A percentile compares a stretch with the other conserved stretches of the same genome.
Evolutionary conservation across 1,284 basidiomycete species (phyloP).

Genomic region (Rhodotorula sp.): DNA sequence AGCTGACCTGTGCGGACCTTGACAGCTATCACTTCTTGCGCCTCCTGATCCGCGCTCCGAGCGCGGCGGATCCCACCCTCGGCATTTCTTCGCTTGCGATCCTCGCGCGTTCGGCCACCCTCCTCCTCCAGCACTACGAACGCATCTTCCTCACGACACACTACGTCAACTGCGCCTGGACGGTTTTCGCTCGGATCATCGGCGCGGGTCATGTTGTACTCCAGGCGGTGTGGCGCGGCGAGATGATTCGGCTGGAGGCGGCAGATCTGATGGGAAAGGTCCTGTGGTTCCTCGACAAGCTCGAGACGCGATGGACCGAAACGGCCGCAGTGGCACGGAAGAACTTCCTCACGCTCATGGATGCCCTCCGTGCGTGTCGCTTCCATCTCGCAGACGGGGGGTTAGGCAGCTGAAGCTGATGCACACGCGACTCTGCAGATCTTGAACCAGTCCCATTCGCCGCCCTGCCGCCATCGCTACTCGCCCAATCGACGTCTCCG

Average conservation of each 20-base stretch:
- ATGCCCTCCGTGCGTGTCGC: conserved; percentile 5
- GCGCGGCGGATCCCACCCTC: not conserved
- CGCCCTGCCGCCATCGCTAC: not conserved
- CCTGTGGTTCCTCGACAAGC: conserved; percentile 8
- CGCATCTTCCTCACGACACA: conserved; percentile 1
- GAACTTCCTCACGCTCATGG: conserved; percentile 5
- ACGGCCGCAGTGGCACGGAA: not conserved
- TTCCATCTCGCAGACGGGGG: not conserved
- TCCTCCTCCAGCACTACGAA: conserved; percentile 8
- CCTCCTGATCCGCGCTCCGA: conserved; percentile 4
- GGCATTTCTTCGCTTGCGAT: conserved; percentile 2
- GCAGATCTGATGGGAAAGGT: conserved; percentile 7
- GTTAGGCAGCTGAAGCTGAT: too few species aligned
- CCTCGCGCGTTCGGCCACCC: conserved; percentile 8
- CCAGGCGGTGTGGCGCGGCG: conserved; percentile 8
- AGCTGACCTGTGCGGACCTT: not conserved
- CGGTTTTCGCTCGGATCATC: conserved; percentile 13
- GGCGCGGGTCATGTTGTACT: conserved; percentile 14
- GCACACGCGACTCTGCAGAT: not conserved
- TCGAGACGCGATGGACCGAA: not conserved
- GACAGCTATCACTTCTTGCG: conserved; percentile 5
- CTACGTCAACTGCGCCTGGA: conserved; percentile 13
- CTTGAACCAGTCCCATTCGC: not conserved
- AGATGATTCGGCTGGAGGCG: conserved; percentile 2
- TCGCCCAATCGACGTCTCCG: not conserved